These are phyloP conservation scores for Aureobasidium pullulans DNA, from an alignment of 2,329 filamentous ascomycete genomes.

Conservation along the genomic window DNA sequence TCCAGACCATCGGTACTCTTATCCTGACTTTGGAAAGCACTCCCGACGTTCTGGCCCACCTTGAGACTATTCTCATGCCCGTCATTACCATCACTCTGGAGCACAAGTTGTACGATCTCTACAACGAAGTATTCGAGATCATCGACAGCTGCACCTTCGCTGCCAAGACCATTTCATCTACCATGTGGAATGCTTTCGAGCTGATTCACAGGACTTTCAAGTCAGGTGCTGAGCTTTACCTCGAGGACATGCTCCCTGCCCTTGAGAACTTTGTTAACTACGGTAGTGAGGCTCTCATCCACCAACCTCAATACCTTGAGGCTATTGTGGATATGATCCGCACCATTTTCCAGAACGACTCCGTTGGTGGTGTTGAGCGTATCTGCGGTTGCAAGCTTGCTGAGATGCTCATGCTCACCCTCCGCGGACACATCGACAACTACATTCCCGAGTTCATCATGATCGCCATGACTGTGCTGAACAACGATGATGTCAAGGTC, in stretches of 20 bases:
- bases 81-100: slow-evolving; percentile 93
- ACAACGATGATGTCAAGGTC: slow-evolving; percentile 68
- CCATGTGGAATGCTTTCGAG: slow-evolving; percentile 98
- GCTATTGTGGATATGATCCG: slow-evolving; percentile 90
- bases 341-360: slow-evolving; percentile 87
- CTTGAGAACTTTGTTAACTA: slow-evolving; percentile 98
- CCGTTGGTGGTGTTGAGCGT: slow-evolving; percentile 86
- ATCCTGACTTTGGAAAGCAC: slow-evolving; percentile 96
- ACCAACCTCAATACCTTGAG: slow-evolving; percentile 79
- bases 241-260: slow-evolving; percentile 97
- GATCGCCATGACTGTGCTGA: slow-evolving; percentile 79
- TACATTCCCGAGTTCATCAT: slow-evolving; percentile 83
- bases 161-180: slow-evolving; percentile 87
- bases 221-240: slow-evolving; percentile 88
- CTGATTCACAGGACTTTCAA: slow-evolving; percentile 96
- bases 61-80: slow-evolving; percentile 94
- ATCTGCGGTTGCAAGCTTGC: slow-evolving; percentile 97
- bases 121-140: slow-evolving; percentile 98
- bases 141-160: slow-evolving; percentile 99
- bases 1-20: slow-evolving; percentile 95
- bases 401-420: slow-evolving; percentile 93
- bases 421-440: slow-evolving; percentile 79
- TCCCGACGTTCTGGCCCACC: slow-evolving; percentile 85
- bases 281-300: slow-evolving; percentile 68
- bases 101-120: slow-evolving; percentile 95